These are phyloP conservation scores for Boletus rubroflammeus DNA, from an alignment of 768 basidiomycete genomes.

Conservation along the genomic window DNA sequence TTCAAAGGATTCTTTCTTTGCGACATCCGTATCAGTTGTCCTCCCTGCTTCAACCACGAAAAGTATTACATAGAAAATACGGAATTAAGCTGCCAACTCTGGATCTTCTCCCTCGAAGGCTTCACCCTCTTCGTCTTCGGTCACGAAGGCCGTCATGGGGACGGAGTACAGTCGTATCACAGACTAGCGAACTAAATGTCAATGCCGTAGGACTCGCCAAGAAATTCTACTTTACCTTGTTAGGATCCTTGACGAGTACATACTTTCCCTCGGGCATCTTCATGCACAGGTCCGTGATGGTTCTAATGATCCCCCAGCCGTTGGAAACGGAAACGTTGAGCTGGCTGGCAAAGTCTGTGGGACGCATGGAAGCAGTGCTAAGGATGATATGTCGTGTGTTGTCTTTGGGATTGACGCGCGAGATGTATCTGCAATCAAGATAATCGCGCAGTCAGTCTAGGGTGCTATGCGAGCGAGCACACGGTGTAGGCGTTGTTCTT, in stretches of 20 bases:
- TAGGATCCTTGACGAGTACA: constrained; percentile 95
- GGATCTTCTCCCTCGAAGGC: constrained; percentile 41
- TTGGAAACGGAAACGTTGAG: constrained; percentile 93
- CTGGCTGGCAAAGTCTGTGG: constrained; percentile 89
- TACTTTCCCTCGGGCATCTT: constrained; percentile 99
- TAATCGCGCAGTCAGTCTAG: constrained; percentile 11
- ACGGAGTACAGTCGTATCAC: constrained; percentile 92
- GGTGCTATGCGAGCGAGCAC: neutral
- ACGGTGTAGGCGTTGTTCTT: neutral
- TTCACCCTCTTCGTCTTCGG: constrained; percentile 67
- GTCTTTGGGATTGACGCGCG: constrained; percentile 90
- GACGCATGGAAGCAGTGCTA: constrained; percentile 92
- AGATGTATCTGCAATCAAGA: constrained; percentile 70
- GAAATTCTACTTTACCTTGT: constrained; percentile 62
- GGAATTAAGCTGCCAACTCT: constrained; percentile 32
- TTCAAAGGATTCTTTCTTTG: neutral
- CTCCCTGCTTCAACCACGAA: neutral
- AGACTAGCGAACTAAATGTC: constrained; percentile 50
- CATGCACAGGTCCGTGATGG: constrained; percentile 90
- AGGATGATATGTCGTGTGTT: constrained; percentile 94
- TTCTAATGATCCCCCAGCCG: constrained; percentile 98
- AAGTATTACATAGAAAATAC: neutral
- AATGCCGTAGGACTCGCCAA: neutral
- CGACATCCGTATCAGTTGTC: neutral
- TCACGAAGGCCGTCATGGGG: constrained; percentile 82